Evolutionary conservation across 768 basidiomycete genomes (phyloP), one percentile per base, ranked within the genome.

Genomic region (Mycena epipterygia): DNA sequence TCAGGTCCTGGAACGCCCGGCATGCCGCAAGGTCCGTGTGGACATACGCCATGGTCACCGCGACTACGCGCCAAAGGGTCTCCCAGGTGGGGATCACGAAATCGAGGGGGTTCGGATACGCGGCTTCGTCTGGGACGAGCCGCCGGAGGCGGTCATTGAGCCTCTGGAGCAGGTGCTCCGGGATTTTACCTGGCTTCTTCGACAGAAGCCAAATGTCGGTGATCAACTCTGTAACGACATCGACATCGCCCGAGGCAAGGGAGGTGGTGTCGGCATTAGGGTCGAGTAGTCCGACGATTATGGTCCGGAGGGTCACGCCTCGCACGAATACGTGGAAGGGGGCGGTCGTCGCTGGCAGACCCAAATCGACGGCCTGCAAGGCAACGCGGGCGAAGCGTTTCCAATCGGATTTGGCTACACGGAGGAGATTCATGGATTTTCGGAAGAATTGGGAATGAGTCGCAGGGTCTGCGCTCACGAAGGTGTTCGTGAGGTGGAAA

Each of bases 81-180:
- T 91, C 91, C 82, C 88, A 91, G 0, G 87, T 79, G 0, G 90
- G 90, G 49, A 91, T 84, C 63, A 91, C 81, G 64, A 84, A 83
- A 51, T 90, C 83, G 19, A 91, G 76, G 0, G 87, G 85, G 42
- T 85, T 82, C 1, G 79, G 78, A 58, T 80, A 82, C 5, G 32
- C 66, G 0, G 76, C 72, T 1, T 52, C 59, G 37, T 83, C 77
- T 1, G 85, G 82, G 27, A 90, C 68, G 69, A 90, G 85, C 2
- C 64, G 74, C 3, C 80, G 77, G 25, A 90, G 77, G 55, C 79
- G 79, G 3, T 51, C 7, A 53, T 83, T 82, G 7, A 89, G 77
- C 1, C 75, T 74, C 17, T 67, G 70, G 16, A 87, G 79, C 39
- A 82, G 76, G 21, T 77, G 49, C 0, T 75, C 27, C 0, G 84